These are phyloP conservation scores for Hirschioporus abietinus DNA, from an alignment of 768 basidiomycete species.

Conservation along the genomic window DNA sequence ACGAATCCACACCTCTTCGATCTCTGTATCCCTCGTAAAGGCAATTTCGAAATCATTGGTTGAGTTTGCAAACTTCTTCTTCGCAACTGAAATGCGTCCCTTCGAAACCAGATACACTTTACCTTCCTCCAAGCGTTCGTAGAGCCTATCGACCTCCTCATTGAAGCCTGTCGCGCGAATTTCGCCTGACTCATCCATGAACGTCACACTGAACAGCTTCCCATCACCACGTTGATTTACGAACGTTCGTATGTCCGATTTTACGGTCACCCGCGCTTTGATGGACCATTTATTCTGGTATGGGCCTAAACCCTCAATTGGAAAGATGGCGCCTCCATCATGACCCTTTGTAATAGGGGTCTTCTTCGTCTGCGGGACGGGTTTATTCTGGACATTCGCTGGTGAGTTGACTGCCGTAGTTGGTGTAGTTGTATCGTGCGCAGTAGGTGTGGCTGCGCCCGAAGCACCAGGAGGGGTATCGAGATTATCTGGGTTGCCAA, in stretches of 20 bases:
- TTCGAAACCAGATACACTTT: constrained; percentile 91
- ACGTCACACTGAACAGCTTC: constrained; percentile 85
- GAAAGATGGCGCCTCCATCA: constrained; percentile 44
- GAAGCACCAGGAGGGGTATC: constrained; percentile 23
- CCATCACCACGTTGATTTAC: constrained; percentile 89
- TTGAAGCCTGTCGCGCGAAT: constrained; percentile 94
- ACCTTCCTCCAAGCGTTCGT: constrained; percentile 81
- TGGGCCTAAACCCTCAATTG: constrained; percentile 91
- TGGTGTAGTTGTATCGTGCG: constrained; percentile 22
- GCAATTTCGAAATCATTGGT: constrained; percentile 90
- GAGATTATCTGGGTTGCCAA: constrained; percentile 55
- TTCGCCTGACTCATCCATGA: constrained; percentile 94
- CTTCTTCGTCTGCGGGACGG: constrained; percentile 16
- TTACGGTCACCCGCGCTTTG: constrained; percentile 87
- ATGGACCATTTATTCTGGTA: constrained; percentile 99
- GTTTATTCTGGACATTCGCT: constrained; percentile 5
- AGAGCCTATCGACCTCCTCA: constrained; percentile 72
- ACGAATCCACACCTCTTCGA: constrained; percentile 63
- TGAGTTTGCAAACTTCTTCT: constrained; percentile 92
- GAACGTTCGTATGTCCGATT: constrained; percentile 86
- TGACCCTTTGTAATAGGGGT: constrained; percentile 16
- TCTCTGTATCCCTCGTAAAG: constrained; percentile 77
- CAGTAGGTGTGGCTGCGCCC: constrained; percentile 22
- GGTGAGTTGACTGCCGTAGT: constrained; percentile 17
- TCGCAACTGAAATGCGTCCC: constrained; percentile 89